These are phyloP conservation scores for Anaeromyces robustus DNA, from an alignment of 192 early-diverging fungal genomes.

Conservation along the genomic window DNA sequence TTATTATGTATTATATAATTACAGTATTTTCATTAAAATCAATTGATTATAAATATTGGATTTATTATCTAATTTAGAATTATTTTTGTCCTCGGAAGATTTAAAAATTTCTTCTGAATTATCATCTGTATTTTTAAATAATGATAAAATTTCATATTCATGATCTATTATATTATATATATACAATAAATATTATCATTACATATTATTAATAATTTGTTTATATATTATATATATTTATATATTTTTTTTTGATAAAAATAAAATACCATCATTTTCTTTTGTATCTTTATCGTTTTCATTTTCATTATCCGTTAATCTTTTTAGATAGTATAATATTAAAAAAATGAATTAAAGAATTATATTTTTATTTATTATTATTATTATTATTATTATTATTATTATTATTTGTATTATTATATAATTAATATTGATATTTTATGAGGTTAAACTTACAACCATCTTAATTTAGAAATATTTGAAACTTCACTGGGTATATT, in stretches of 20 bases:
- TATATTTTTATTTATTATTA: too few species aligned
- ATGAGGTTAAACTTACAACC: not conserved
- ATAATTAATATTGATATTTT: too few species aligned
- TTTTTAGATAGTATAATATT: too few species aligned
- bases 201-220: too few species aligned
- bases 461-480: not conserved
- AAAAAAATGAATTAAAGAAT: too few species aligned
- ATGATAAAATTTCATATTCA: not conserved
- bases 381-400: too few species aligned
- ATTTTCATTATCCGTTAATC: not conserved
- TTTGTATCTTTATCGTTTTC: not conserved
- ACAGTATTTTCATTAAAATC: not conserved
- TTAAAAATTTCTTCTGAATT: not conserved
- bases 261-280: not conserved
- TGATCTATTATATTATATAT: not conserved
- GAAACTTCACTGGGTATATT: not conserved
- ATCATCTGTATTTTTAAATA: not conserved
- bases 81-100: not conserved
- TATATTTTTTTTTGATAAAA: too few species aligned
- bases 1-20: not conserved
- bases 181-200: too few species aligned
- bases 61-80: not conserved
- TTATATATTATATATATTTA: too few species aligned
- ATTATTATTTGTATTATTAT: too few species aligned
- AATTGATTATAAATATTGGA: not conserved